Evolutionary conservation across 1,284 basidiomycete species (phyloP).

Genomic region (Malassezia yamatoensis): DNA sequence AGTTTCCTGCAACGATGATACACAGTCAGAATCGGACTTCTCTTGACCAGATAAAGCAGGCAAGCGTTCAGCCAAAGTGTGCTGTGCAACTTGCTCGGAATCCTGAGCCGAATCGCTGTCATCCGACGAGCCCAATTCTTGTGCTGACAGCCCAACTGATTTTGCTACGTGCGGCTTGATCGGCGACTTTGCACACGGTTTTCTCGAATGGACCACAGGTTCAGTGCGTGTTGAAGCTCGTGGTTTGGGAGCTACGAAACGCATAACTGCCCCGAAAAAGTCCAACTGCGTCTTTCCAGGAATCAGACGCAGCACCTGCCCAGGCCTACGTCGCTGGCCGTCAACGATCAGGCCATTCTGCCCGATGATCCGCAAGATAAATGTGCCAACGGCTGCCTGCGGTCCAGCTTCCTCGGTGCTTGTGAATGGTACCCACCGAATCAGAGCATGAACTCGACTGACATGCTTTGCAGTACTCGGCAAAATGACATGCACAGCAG

Average conservation of each 20-base stretch:
- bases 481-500: slow-evolving; percentile 26
- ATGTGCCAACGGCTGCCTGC: slow-evolving; percentile 22
- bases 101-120: no score
- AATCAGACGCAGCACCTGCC: slow-evolving; percentile 31
- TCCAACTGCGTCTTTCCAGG: slow-evolving; percentile 29
- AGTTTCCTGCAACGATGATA: no score
- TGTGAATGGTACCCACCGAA: slow-evolving; percentile 42
- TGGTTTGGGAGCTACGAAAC: background rate
- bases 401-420: background rate
- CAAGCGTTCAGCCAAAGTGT: no score
- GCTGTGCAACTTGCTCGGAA: no score
- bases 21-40: no score
- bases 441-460: slow-evolving; percentile 38
- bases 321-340: slow-evolving; percentile 36
- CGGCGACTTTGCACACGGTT: no score
- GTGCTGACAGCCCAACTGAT: no score
- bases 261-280: slow-evolving; percentile 31
- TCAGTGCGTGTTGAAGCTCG: no score
- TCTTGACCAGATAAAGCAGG: no score
- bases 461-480: slow-evolving; percentile 38
- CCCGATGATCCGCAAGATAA: slow-evolving; percentile 37
- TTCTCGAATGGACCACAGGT: no score
- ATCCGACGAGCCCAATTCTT: no score
- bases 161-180: no score
- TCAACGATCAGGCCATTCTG: slow-evolving; percentile 45